Base-by-base conservation (phyloP, 257 asterid genomes). In the Fraxinus excelsior region DNA sequence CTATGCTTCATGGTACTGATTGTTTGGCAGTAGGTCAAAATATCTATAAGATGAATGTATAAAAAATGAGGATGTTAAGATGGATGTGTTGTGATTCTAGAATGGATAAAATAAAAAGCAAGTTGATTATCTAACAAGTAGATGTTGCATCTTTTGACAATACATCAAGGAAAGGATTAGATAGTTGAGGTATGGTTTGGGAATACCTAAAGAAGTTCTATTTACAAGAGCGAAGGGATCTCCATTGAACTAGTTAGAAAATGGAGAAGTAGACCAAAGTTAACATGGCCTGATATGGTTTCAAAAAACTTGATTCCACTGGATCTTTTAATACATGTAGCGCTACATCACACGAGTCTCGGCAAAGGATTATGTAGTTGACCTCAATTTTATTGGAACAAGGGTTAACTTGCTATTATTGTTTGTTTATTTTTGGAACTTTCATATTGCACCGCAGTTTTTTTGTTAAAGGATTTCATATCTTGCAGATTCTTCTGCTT, bases 401-500 rank as follows among this genome's bases (percentile, higher is more conserved):
- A 4, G 35, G 31, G 21, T 23, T 10, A 62, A 7, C 44, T 19
- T 73, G 9, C 46, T 38, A 34, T 26, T 64, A 21, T 4, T 66
- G 51, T 76, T 21, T 10, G 13, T 58, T 31, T 23, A 14, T 23
- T 25, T 73, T 40, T 18, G 23, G 13, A 58, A 53, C 19, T 71
- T 71, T 40, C 78, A 73, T 62, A 46, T 66, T 67, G 74, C 76
- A 71, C 37, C n/a, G 70, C 79, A 74, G 18, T 26, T 26, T 25
- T 10, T 23, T 62, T 26, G 32, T 3, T 25, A 7, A 6, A 25
- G 67, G 71, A 73, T 21, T 76, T 75, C 80, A 71, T 72, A 73
- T 73, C 44, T 72, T 71, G 73, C 97, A 95, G 99, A 83, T 96
- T 85, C 91, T 96, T 77, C 87, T 96, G 88, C 97, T 96, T 78